These are phyloP conservation scores for Wickerhamia fluorescens DNA, from an alignment of 805 yeast species.

Conservation along the genomic window DNA sequence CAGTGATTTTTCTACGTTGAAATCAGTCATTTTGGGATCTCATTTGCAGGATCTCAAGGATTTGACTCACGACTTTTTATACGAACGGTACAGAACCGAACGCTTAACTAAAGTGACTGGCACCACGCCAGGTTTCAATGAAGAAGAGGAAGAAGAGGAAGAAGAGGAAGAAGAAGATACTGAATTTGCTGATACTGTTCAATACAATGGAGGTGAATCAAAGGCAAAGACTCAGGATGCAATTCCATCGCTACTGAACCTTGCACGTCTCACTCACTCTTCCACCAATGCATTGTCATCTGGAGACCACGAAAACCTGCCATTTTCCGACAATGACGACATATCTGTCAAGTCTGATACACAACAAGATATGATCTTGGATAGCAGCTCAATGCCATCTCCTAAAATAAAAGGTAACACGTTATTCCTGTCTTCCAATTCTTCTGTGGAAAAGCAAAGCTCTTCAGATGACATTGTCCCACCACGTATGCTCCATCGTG, in stretches of 20 bases:
- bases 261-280: constrained; percentile 43
- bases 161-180: constrained; percentile 15
- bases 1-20: constrained; percentile 51
- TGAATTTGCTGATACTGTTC: constrained; percentile 18
- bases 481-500: constrained; percentile 14
- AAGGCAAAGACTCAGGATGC: constrained; percentile 5
- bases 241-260: constrained; percentile 54
- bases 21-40: constrained; percentile 72
- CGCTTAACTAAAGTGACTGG: constrained; percentile 57
- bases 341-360: constrained; percentile 21
- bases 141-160: constrained; percentile 15
- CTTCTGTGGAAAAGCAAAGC: constrained; percentile 9
- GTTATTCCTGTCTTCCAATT: constrained; percentile 24
- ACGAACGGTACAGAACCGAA: constrained; percentile 77
- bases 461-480: constrained; percentile 11
- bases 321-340: constrained; percentile 8
- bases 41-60: constrained; percentile 79
- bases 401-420: constrained; percentile 15
- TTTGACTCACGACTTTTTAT: constrained; percentile 66
- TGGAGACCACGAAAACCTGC: constrained; percentile 1
- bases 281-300: constrained; percentile 3
- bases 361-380: constrained; percentile 17
- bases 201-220: constrained; percentile 1
- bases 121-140: constrained; percentile 6
- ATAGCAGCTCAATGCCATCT: constrained; percentile 12